Base-by-base conservation (phyloP, 2,329 filamentous ascomycete genomes). In the Curvularia sp. region DNA sequence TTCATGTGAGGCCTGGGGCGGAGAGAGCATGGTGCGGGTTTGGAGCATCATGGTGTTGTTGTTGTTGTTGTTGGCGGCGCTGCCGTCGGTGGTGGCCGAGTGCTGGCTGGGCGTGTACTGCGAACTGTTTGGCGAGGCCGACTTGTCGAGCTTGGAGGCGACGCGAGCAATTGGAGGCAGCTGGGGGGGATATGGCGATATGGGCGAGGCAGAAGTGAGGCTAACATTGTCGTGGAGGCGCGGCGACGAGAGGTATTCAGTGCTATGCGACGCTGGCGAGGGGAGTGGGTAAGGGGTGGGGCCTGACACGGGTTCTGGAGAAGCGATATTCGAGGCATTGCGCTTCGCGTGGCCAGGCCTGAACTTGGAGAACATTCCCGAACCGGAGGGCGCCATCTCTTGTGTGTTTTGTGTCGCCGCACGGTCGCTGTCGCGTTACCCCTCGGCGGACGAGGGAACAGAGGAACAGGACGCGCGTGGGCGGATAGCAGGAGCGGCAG, bases 331-430 rank as follows among this genome's bases (percentile, higher is more conserved):
- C 56, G 77, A 75, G 63, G 68, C 69, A 70, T 73, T 73, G 64
- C 77, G 75, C 67, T 73, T 77, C 60, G 73, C 73, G 58, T 78
- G 75, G 57, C 71, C 71, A 13, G 75, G 73, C 50, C 77, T 66
- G 20, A 78, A 72, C 63, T 78, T 77, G 54, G 76, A 75, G 57
- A 79, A 78, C 70, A 78, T 74, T 62, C 69, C 75, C 49, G 74
- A 76, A 63, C 70, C 75, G 44, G 74, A 76, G 64, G 75, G 75
- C 63, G 75, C 75, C 75, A 77, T 78, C 53, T 57, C 49, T 44
- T 26, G 22, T 56, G 33, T 49, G 57, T 53, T 53, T 53, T 53
- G 35, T 49, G 43, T 51, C 60, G 63, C 58, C 61, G 57, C 60
- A 63, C 61, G 43, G 60, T 60, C 53, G 52, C 61, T 58, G 53